A percentile compares a stretch with the other conserved stretches of the same genome.
Evolutionary conservation across 192 early-diverging fungal genomes (phyloP).

Genomic region (Mortierella antarctica): DNA sequence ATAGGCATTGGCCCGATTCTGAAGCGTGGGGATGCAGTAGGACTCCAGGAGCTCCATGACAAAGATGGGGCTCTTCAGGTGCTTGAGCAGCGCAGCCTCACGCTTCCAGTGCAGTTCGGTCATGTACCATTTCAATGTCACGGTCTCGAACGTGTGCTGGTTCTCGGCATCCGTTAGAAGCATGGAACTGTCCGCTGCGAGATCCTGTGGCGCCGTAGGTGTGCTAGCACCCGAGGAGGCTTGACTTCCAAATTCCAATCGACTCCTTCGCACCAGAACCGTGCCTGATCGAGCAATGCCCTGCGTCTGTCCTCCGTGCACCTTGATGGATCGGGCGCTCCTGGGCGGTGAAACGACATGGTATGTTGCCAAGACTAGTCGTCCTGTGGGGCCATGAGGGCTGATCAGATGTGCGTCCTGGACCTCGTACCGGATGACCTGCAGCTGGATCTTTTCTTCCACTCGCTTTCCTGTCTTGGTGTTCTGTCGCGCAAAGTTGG

Average conservation of each 20-base stretch:
- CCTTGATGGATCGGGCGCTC: slow-evolving; percentile 36
- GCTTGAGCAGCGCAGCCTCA: slow-evolving; percentile 45
- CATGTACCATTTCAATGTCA: slow-evolving; percentile 51
- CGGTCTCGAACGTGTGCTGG: slow-evolving; percentile 41
- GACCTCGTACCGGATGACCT: slow-evolving; percentile 48
- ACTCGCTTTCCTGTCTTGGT: slow-evolving; percentile 35
- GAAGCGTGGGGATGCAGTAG: slow-evolving; percentile 42
- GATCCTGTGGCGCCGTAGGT: background rate
- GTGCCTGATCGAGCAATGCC: slow-evolving; percentile 37
- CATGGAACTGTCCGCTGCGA: slow-evolving; percentile 37
- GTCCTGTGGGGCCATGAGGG: slow-evolving; percentile 36
- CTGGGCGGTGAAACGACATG: slow-evolving; percentile 33
- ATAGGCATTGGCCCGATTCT: slow-evolving; percentile 30
- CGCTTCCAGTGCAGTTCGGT: slow-evolving; percentile 53
- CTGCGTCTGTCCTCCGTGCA: slow-evolving; percentile 5
- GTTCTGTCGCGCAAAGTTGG: slow-evolving; percentile 31
- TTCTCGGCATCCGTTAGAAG: slow-evolving; percentile 47
- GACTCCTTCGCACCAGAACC: slow-evolving; percentile 32
- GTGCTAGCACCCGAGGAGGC: background rate
- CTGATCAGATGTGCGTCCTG: slow-evolving; percentile 38
- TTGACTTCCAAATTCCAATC: slow-evolving; percentile 10
- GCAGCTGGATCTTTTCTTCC: slow-evolving; percentile 49
- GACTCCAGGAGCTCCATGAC: slow-evolving; percentile 48
- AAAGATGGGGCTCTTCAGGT: slow-evolving; percentile 48
- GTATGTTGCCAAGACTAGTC: slow-evolving; percentile 42